Conservation (phyloP, 78 protist genomes). For the Carpediemonas membranifera region DNA sequence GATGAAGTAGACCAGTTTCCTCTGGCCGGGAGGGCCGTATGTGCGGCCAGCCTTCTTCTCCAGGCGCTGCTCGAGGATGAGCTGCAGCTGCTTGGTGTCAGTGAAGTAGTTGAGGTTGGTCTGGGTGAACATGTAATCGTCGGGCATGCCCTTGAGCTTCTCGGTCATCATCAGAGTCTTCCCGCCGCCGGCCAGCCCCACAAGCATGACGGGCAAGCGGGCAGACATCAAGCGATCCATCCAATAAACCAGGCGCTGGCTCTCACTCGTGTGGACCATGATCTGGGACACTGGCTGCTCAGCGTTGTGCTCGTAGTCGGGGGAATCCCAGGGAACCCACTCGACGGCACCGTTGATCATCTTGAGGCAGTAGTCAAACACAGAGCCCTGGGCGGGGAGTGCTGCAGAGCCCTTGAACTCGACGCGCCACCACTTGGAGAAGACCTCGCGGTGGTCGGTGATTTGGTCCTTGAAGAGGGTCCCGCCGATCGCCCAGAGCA, state of each 20-base stretch:
- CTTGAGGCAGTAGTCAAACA: constrained; percentile 55
- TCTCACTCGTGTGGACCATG: no score
- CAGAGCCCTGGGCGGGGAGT: constrained; percentile 32
- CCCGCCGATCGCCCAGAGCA: constrained; percentile 70
- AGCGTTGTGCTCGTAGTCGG: no score
- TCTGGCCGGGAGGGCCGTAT: constrained; percentile 60
- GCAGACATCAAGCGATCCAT: neutral
- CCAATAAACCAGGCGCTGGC: no score
- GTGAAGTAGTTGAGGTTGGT: constrained; percentile 66
- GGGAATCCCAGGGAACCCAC: no score
- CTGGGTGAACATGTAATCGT: constrained; percentile 4
- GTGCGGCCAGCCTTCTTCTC: constrained; percentile 59
- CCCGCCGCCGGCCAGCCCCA: constrained; percentile 70
- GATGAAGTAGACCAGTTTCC: constrained; percentile 42
- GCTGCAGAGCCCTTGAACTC: constrained; percentile 6
- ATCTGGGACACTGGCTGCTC: neutral
- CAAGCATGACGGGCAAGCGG: constrained; percentile 44
- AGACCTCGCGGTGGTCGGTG: constrained; percentile 29
- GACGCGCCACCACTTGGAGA: constrained; percentile 4
- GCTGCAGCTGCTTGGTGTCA: constrained; percentile 26
- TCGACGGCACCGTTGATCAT: no score
- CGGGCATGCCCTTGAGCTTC: constrained; percentile 13
- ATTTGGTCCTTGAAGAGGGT: constrained; percentile 28
- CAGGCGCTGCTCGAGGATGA: constrained; percentile 46
- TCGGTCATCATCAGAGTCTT: constrained; percentile 46